Conservation (phyloP, 2,329 filamentous ascomycete species). For the Cytospora paraplurivora region DNA sequence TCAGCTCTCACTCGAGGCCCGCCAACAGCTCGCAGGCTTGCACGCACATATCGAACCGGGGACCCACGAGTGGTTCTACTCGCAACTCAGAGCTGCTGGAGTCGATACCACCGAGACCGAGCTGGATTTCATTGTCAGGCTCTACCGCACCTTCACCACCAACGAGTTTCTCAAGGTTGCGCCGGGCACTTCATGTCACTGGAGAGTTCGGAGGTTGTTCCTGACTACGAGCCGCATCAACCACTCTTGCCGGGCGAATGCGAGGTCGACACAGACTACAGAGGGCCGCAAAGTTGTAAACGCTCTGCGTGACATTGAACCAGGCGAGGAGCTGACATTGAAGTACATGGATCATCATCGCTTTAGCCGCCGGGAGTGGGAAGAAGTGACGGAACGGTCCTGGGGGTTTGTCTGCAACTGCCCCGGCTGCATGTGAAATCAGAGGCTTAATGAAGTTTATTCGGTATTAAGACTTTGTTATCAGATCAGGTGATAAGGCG, state of each 20-base stretch:
- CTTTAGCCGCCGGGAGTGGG: slow-evolving; percentile 9
- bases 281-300: slow-evolving; percentile 13
- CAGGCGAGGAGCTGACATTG: slow-evolving; percentile 15
- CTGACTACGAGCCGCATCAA: slow-evolving; percentile 17
- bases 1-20: neutral
- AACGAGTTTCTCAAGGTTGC: slow-evolving; percentile 12
- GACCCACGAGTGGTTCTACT: slow-evolving; percentile 11
- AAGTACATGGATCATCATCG: slow-evolving; percentile 15
- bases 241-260: slow-evolving; percentile 19
- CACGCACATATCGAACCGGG: slow-evolving; percentile 9
- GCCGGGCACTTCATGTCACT: neutral
- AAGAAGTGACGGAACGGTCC: neutral
- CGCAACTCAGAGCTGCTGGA: neutral
- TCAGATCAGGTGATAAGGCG: too few species aligned
- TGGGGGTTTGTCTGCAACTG: slow-evolving; percentile 19
- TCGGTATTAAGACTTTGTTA: too few species aligned
- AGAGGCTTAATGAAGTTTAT: neutral
- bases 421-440: neutral
- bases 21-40: slow-evolving; percentile 8
- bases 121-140: slow-evolving; percentile 6
- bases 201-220: slow-evolving; percentile 15
- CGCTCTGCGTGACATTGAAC: slow-evolving; percentile 16
- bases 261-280: slow-evolving; percentile 17
- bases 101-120: neutral
- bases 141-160: slow-evolving; percentile 21